phyloP scores from a whole-genome alignment of 192 early-diverging fungal genomes.

The Coemansia sp. region DNA sequence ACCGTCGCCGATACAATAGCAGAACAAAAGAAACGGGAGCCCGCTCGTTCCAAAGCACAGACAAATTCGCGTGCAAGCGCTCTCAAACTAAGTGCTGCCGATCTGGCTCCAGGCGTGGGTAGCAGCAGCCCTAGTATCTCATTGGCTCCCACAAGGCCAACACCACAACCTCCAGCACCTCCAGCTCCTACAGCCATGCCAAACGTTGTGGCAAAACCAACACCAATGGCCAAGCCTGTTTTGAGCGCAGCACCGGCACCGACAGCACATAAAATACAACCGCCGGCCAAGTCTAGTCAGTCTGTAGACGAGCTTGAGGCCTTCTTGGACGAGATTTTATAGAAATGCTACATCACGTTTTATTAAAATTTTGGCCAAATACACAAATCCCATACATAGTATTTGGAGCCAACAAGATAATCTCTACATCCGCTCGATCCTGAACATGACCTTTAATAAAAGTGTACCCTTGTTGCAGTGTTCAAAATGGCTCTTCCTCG shows the following conservation, averaged over 20 bases:
- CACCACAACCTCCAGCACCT: background rate
- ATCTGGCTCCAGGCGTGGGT: conserved; percentile 14
- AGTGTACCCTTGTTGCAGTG: background rate
- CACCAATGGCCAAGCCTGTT: background rate
- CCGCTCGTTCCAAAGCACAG: background rate
- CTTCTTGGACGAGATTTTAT: conserved; percentile 40
- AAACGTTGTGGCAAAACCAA: background rate
- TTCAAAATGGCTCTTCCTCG: background rate
- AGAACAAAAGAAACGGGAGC: background rate
- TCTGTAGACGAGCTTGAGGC: conserved; percentile 40
- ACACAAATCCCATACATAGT: background rate
- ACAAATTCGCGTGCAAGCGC: background rate
- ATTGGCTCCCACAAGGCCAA: background rate
- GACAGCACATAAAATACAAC: background rate
- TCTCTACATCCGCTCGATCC: no score
- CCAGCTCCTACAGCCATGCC: background rate
- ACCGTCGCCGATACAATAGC: background rate
- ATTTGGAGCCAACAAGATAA: no score
- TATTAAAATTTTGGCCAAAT: background rate
- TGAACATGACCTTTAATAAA: no score
- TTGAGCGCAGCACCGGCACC: background rate
- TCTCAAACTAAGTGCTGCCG: conserved; percentile 4
- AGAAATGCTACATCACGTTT: background rate
- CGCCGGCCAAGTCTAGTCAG: background rate
- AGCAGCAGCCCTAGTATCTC: background rate